These are phyloP conservation scores for Stagonosporopsis rhizophila DNA, from an alignment of 2,329 filamentous ascomycete genomes.

Conservation along the genomic window DNA sequence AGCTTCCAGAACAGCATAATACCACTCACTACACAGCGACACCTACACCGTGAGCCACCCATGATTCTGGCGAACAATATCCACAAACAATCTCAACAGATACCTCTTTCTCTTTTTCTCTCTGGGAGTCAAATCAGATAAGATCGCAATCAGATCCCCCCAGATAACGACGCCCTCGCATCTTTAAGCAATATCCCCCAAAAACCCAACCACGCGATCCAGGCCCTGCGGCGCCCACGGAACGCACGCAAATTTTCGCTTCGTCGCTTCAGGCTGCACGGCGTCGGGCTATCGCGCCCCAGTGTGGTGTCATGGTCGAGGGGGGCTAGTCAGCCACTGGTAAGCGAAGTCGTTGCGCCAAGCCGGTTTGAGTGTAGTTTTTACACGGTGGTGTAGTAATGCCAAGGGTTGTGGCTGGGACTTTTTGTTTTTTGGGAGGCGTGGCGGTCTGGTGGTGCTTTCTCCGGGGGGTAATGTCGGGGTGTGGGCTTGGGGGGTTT, in stretches of 20 bases:
- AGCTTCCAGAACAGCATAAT: no score
- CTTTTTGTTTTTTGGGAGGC: neutral
- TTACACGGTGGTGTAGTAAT: neutral
- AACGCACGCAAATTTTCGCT: neutral
- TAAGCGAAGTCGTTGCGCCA: neutral
- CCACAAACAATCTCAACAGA: no score
- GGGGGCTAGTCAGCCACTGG: neutral
- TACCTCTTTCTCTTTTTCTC: no score
- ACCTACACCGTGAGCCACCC: neutral
- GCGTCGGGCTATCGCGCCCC: neutral
- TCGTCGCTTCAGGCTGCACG: neutral
- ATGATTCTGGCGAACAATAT: neutral
- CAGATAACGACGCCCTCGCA: neutral
- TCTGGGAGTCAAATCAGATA: neutral
- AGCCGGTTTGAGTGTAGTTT: neutral
- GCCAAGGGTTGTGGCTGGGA: neutral
- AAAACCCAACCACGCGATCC: neutral
- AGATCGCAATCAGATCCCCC: neutral
- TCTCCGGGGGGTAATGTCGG: neutral
- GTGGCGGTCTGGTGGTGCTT: neutral
- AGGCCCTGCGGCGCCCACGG: neutral
- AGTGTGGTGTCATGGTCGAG: neutral
- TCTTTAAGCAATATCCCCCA: neutral
- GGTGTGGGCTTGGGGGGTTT: neutral
- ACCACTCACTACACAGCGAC: neutral